These are phyloP conservation scores for Trametes cinnabarina DNA, from an alignment of 768 basidiomycete species.

Conservation along the genomic window DNA sequence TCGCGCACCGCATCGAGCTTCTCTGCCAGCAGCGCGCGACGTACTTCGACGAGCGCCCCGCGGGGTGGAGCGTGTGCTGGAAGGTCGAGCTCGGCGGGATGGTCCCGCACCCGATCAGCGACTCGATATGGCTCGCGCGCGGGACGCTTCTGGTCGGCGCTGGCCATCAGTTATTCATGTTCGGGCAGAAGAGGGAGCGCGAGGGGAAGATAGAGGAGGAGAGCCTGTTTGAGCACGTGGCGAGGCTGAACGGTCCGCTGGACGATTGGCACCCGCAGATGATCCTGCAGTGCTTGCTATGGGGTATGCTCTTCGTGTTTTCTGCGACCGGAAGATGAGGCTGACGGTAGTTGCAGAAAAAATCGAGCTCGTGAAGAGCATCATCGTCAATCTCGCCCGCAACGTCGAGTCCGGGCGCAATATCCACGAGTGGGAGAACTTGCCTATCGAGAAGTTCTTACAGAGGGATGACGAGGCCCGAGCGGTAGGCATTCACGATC, in stretches of 20 bases:
- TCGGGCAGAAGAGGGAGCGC: conserved; percentile 50
- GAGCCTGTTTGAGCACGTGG: conserved; percentile 80
- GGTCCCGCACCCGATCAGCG: conserved; percentile 74
- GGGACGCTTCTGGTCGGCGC: conserved; percentile 81
- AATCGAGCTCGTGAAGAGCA: conserved; percentile 77
- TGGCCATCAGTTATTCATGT: conserved; percentile 82
- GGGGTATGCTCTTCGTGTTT: conserved; percentile 57
- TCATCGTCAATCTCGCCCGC: conserved; percentile 66
- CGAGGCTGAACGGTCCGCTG: conserved; percentile 79
- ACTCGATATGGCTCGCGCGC: conserved; percentile 88
- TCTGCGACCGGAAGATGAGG: not conserved
- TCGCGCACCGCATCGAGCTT: conserved; percentile 73
- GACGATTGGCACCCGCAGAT: conserved; percentile 93
- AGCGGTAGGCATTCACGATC: conserved; percentile 4
- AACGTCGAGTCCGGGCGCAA: conserved; percentile 36
- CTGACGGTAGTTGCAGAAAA: conserved; percentile 53
- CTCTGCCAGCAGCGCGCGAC: conserved; percentile 92
- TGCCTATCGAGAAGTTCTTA: conserved; percentile 60
- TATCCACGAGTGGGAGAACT: conserved; percentile 41
- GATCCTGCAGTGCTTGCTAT: conserved; percentile 85
- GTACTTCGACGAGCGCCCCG: conserved; percentile 73
- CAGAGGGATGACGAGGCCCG: conserved; percentile 27
- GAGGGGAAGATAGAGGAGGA: conserved; percentile 30
- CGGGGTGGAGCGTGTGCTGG: conserved; percentile 74
- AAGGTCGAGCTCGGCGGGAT: conserved; percentile 73